Evolutionary conservation across 1,284 basidiomycete genomes (phyloP).

Genomic region (Fistulinella cinereoalba): DNA sequence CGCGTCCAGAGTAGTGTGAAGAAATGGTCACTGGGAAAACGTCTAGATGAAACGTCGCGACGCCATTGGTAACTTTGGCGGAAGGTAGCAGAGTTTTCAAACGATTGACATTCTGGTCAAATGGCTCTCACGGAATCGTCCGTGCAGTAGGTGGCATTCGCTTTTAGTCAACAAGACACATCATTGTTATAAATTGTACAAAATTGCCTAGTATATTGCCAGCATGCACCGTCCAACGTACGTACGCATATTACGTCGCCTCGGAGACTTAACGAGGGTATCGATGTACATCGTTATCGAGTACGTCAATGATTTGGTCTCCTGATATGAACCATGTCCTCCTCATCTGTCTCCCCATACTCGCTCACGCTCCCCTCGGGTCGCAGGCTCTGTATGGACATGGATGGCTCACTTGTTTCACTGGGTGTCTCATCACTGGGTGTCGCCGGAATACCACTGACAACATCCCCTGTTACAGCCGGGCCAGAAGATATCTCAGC

Average conservation of each 20-base stretch:
- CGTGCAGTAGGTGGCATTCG: not conserved
- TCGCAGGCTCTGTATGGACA: conserved; percentile 34
- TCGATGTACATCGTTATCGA: conserved; percentile 12
- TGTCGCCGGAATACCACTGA: conserved; percentile 17
- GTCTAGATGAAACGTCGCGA: not conserved
- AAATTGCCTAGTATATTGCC: conserved; percentile 14
- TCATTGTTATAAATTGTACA: not conserved
- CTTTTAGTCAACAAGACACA: not conserved
- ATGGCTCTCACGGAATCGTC: not conserved
- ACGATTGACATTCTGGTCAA: no score
- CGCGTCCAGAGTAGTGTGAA: no score
- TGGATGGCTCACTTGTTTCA: conserved; percentile 23
- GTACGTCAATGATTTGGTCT: conserved; percentile 40
- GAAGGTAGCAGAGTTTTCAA: no score
- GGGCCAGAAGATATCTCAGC: conserved; percentile 1
- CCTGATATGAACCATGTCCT: conserved; percentile 74
- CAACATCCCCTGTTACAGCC: conserved; percentile 1
- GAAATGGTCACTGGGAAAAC: not conserved
- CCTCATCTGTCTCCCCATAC: conserved; percentile 73
- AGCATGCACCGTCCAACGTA: conserved; percentile 7
- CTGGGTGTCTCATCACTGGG: conserved; percentile 31
- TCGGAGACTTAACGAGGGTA: conserved; percentile 24
- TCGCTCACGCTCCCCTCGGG: conserved; percentile 45
- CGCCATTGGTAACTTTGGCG: no score
- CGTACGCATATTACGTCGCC: conserved; percentile 14